Percentiles rank a stretch among this genome's conserved stretches.
Conservation (phyloP, 495 filamentous ascomycete species). For the Haplographium delicatum region DNA sequence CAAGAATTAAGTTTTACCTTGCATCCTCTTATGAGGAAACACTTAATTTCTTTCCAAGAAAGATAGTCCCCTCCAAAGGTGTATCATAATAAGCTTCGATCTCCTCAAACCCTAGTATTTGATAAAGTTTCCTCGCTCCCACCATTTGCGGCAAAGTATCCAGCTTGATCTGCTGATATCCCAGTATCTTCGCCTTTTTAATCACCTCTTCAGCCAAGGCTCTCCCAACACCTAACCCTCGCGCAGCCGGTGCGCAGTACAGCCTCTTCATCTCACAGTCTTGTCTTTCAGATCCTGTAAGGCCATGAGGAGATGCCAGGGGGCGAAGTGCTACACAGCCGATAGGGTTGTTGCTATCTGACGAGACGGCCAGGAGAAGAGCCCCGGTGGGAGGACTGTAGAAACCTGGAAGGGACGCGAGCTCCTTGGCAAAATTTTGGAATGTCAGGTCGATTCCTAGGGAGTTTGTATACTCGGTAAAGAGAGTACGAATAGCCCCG, state of each 20-base stretch:
- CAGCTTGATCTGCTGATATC: constrained; percentile 50
- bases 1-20: too few species aligned
- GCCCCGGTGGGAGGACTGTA: constrained; percentile 42
- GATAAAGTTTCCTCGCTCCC: constrained; percentile 47
- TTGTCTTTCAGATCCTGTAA: background rate
- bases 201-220: constrained; percentile 40
- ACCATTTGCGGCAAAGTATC: constrained; percentile 54
- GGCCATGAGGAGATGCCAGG: background rate
- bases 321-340: constrained; percentile 48
- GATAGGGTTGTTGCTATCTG: constrained; percentile 24
- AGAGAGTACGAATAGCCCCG: constrained; percentile 33
- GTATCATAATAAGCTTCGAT: constrained; percentile 53
- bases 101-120: constrained; percentile 45
- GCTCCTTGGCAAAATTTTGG: constrained; percentile 50
- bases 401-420: constrained; percentile 48
- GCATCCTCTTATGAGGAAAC: too few species aligned
- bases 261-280: constrained; percentile 57
- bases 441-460: constrained; percentile 52
- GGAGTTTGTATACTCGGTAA: constrained; percentile 47
- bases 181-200: constrained; percentile 36
- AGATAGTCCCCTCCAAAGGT: constrained; percentile 43
- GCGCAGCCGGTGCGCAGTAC: constrained; percentile 40
- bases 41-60: constrained; percentile 16
- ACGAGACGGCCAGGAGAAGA: constrained; percentile 40
- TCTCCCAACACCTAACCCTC: constrained; percentile 45